Base-by-base conservation (phyloP, 1,284 basidiomycete species). In the Sparassis latifolia region DNA sequence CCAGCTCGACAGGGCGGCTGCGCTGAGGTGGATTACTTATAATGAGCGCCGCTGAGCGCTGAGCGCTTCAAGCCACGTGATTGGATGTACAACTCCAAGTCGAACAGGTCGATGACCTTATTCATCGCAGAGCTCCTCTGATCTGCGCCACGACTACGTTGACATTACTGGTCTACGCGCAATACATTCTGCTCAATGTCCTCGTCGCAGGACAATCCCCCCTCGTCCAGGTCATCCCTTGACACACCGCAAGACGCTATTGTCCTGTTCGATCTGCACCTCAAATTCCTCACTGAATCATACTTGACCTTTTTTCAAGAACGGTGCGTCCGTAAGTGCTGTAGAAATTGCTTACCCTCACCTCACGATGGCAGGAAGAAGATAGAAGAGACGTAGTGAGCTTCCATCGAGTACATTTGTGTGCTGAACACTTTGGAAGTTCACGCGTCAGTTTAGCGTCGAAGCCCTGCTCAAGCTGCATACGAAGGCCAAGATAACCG, bases 271-370 rank as follows among this genome's bases (percentile, higher is more conserved):
- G 88, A 91, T 50, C 66, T 75, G 38, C 82, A 91, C 58, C 78
- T 91, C 38, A 79, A 72, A 54, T 73, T 82, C 54, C 65, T 91
- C 45, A 74, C 79, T 33, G 87, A 91, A 58, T 86, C 85, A 6
- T 91, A 91, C 65, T 76, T 93, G 56, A 72, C 63, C 55, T 93
- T 93, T 74, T 93, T 93, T 69, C 78, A 82, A 65, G 92, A 94
- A 73, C 77, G 91, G 90, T 89, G 60, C 60, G 80, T 33, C 33
- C 66, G 43, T 52, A 40, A 55, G 44, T 52, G 20, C 20, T 20
- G 20, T 20, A 20, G 20, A 20, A 20, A 20, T 20, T 20, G 20
- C 20, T 20, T 20, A 20, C 20, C 20, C 20, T 20, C 20, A 20
- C 20, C 20, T 20, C 20, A 20, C 20, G 20, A 20, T 20, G 20